Evolutionary conservation across 345 rosid species (phyloP).

Genomic region (Microthlaspi erraticum): DNA sequence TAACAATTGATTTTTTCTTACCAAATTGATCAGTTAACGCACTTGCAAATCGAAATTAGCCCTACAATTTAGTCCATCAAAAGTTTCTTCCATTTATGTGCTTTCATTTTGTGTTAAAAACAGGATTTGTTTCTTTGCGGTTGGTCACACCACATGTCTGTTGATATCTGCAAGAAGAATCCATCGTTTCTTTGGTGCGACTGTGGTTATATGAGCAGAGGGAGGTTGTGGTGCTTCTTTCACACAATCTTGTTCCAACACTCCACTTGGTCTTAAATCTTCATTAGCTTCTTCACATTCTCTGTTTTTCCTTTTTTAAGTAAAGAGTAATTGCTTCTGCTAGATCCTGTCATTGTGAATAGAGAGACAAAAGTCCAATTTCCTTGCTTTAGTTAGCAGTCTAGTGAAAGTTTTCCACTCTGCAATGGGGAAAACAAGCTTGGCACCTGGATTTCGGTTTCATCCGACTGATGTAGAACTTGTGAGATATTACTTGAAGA

Average conservation of each 20-base stretch:
- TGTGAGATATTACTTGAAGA: constrained; percentile 66
- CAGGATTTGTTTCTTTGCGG: neutral
- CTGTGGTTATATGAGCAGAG: constrained; percentile 66
- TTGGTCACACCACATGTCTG: constrained; percentile 35
- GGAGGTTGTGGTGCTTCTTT: constrained; percentile 64
- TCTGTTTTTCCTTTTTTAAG: neutral
- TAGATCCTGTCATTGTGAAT: neutral
- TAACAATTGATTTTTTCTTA: neutral
- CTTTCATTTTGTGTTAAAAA: neutral
- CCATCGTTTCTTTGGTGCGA: constrained; percentile 50
- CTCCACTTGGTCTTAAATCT: constrained; percentile 38
- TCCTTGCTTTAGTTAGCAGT: constrained; percentile 8
- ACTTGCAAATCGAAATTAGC: constrained; percentile 21
- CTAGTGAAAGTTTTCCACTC: constrained; percentile 10
- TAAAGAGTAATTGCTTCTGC: neutral
- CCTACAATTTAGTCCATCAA: constrained; percentile 15
- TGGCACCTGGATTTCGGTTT: constrained; percentile 79
- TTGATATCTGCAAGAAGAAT: constrained; percentile 42
- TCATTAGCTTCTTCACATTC: neutral
- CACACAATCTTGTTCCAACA: constrained; percentile 57
- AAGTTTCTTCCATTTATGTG: neutral
- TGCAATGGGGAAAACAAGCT: constrained; percentile 48
- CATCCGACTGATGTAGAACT: constrained; percentile 85
- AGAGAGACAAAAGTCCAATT: neutral
- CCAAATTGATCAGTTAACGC: neutral